phyloP scores from a whole-genome alignment of 75 land plant genomes.

The Ceratopteris richardii region DNA sequence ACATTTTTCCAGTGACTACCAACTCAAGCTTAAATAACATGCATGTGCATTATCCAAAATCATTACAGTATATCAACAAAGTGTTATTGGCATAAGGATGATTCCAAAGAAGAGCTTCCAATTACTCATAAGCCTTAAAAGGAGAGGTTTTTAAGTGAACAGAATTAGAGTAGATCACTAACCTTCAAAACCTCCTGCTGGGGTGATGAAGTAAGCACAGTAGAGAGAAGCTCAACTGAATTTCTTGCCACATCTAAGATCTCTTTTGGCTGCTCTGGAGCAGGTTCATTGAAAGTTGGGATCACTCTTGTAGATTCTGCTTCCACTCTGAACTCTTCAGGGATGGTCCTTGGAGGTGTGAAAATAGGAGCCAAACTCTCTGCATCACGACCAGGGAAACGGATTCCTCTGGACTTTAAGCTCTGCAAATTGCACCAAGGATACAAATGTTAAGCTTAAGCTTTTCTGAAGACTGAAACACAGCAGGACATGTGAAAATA shows the following conservation, averaged over 20 bases:
- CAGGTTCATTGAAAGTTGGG: slow-evolving; percentile 4
- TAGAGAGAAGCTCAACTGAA: slow-evolving; percentile 61
- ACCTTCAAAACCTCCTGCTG: slow-evolving; percentile 48
- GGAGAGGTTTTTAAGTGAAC: no score
- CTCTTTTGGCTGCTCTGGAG: slow-evolving; percentile 58
- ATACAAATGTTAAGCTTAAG: neutral
- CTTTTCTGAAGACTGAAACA: neutral
- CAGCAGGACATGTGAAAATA: no score
- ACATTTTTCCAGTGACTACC: no score
- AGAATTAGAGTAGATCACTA: no score
- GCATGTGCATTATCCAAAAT: no score
- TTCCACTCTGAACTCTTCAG: slow-evolving; percentile 11
- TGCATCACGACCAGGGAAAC: slow-evolving; percentile 32
- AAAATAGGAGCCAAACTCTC: slow-evolving; percentile 74
- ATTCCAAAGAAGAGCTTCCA: no score
- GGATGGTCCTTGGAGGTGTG: slow-evolving; percentile 71
- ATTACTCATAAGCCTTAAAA: no score
- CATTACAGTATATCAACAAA: no score
- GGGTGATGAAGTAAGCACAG: slow-evolving; percentile 52
- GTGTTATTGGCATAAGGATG: no score
- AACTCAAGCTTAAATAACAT: no score
- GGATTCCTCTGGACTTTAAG: slow-evolving; percentile 47
- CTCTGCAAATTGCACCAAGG: slow-evolving; percentile 47
- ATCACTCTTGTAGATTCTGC: neutral
- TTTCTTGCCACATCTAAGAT: slow-evolving; percentile 57